Conservation (phyloP, 2,329 filamentous ascomycete genomes). For the Ceratocystis diversiconidia region DNA sequence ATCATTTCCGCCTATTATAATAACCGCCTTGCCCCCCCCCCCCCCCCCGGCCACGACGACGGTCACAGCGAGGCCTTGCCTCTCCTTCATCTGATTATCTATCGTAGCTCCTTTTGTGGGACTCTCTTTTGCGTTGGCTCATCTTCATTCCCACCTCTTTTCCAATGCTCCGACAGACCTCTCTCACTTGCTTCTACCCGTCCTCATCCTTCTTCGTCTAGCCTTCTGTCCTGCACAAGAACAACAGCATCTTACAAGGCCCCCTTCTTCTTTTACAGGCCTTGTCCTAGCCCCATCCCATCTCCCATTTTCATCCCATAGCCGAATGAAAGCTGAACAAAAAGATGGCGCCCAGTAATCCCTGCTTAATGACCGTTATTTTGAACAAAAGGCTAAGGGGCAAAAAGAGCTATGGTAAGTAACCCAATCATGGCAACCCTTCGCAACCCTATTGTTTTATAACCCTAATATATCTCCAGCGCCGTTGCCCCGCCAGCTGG, state of each 20-base stretch:
- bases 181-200: background rate
- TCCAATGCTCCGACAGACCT: background rate
- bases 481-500: constrained; percentile 6
- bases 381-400: too few species aligned
- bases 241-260: too few species aligned
- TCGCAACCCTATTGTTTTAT: background rate
- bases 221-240: background rate
- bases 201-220: background rate
- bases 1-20: too few species aligned
- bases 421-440: background rate
- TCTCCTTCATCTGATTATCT: constrained; percentile 10
- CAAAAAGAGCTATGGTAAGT: background rate
- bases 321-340: constrained; percentile 5
- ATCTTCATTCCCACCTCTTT: background rate
- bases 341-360: background rate
- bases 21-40: too few species aligned
- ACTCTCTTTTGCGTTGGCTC: background rate
- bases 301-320: background rate
- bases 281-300: background rate
- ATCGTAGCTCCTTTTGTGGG: background rate
- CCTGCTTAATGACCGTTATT: background rate
- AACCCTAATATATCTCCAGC: background rate
- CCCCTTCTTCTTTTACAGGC: too few species aligned
- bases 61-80: too few species aligned
- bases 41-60: background rate